These are phyloP conservation scores for Bimuria novae-zelandiae DNA, from an alignment of 2,329 filamentous ascomycete genomes.

Conservation along the genomic window DNA sequence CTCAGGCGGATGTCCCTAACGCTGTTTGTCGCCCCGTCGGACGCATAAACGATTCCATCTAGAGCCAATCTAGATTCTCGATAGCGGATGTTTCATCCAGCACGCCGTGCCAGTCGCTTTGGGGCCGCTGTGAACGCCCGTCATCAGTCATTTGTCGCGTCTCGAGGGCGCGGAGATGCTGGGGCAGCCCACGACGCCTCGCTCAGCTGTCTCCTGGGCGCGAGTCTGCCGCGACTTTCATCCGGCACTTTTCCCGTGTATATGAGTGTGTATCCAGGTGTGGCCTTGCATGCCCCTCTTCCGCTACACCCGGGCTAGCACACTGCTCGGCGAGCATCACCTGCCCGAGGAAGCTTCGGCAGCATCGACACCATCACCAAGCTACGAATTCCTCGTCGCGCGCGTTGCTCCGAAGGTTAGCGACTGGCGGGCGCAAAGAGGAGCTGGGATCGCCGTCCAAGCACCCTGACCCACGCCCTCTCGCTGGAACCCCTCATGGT, in stretches of 20 bases:
- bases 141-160: background rate
- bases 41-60: background rate
- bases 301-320: background rate
- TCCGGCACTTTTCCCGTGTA: constrained; percentile 35
- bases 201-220: background rate
- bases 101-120: background rate
- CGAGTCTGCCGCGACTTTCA: constrained; percentile 27
- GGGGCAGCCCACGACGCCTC: background rate
- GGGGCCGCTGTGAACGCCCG: background rate
- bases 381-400: no score
- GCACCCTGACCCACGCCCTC: background rate
- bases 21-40: constrained; percentile 15
- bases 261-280: constrained; percentile 17
- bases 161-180: background rate
- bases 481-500: background rate
- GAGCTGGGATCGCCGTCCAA: background rate
- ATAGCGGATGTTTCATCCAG: background rate
- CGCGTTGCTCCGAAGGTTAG: background rate
- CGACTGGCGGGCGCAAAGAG: background rate
- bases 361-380: no score
- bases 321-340: no score
- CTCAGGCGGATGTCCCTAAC: constrained; percentile 29
- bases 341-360: no score
- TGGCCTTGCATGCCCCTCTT: constrained; percentile 2
- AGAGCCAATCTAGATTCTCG: background rate